Evolutionary conservation across 495 filamentous ascomycete species (phyloP).

Genomic region (Podospora pseudoanserina): DNA sequence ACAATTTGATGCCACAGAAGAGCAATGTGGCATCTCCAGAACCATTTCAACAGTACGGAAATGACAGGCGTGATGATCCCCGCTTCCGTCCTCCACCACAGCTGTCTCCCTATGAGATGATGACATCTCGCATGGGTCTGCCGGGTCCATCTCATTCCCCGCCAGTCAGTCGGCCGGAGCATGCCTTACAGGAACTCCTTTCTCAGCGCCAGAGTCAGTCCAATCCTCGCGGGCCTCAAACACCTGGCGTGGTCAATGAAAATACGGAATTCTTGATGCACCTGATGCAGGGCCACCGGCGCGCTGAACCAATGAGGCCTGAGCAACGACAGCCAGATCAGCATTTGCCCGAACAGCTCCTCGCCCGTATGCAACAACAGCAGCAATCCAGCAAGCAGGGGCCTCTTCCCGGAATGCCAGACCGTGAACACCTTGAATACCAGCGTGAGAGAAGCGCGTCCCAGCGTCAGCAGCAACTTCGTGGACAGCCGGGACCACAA

Average conservation of each 20-base stretch:
- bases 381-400: conserved; percentile 33
- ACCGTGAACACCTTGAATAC: conserved; percentile 40
- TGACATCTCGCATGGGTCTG: conserved; percentile 38
- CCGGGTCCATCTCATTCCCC: conserved; percentile 33
- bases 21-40: conserved; percentile 39
- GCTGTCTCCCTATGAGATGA: conserved; percentile 40
- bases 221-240: conserved; percentile 36
- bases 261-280: conserved; percentile 55
- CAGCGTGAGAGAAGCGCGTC: conserved; percentile 34
- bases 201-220: conserved; percentile 46
- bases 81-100: conserved; percentile 24
- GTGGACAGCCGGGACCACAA: conserved; percentile 29
- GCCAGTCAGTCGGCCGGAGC: conserved; percentile 45
- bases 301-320: not conserved
- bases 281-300: conserved; percentile 49
- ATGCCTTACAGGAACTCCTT: conserved; percentile 52
- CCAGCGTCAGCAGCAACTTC: conserved; percentile 32
- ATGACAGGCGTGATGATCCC: conserved; percentile 41
- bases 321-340: conserved; percentile 36
- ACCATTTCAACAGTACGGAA: conserved; percentile 42
- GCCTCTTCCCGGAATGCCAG: conserved; percentile 28
- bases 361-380: conserved; percentile 31
- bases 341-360: conserved; percentile 41
- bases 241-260: conserved; percentile 39
- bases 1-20: conserved; percentile 28